Conservation (phyloP, 1,139 yeast genomes). For the Hansenula anomala region DNA sequence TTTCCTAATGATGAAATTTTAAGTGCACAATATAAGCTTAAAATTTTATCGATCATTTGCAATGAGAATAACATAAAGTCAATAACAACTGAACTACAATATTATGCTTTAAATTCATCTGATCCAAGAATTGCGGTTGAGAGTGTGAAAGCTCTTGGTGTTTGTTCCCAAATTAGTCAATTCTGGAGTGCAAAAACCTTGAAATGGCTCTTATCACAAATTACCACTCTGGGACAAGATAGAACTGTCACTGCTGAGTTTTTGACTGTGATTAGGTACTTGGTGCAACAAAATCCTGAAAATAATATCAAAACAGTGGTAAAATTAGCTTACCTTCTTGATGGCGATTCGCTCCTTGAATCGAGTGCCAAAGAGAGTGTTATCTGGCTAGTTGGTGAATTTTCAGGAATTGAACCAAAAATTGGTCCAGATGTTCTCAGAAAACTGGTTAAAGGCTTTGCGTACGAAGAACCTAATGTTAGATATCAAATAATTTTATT, state of each 20-base stretch:
- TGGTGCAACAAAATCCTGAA: conserved; percentile 61
- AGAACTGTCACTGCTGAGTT: conserved; percentile 48
- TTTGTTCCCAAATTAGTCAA: conserved; percentile 39
- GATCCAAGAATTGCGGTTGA: conserved; percentile 39
- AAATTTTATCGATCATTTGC: conserved; percentile 55
- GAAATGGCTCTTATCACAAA: conserved; percentile 42
- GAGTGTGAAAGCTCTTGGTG: conserved; percentile 56
- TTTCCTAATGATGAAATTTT: conserved; percentile 49
- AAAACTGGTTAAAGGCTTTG: conserved; percentile 47
- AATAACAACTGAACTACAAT: conserved; percentile 65
- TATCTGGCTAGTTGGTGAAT: conserved; percentile 90
- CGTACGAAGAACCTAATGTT: conserved; percentile 51
- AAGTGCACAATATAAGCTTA: conserved; percentile 54
- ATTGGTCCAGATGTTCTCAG: conserved; percentile 80
- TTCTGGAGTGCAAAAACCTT: conserved; percentile 29
- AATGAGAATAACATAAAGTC: conserved; percentile 44
- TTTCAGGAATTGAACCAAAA: conserved; percentile 39
- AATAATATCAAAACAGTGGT: conserved; percentile 33
- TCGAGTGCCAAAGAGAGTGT: conserved; percentile 72
- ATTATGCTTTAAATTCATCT: conserved; percentile 45
- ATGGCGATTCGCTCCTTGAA: conserved; percentile 27
- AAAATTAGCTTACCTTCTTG: conserved; percentile 32
- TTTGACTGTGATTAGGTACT: conserved; percentile 61
- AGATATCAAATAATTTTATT: conserved; percentile 68
- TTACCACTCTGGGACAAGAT: conserved; percentile 23